These are phyloP conservation scores for Colletotrichum melonis DNA, from an alignment of 2,329 filamentous ascomycete species.

Conservation along the genomic window DNA sequence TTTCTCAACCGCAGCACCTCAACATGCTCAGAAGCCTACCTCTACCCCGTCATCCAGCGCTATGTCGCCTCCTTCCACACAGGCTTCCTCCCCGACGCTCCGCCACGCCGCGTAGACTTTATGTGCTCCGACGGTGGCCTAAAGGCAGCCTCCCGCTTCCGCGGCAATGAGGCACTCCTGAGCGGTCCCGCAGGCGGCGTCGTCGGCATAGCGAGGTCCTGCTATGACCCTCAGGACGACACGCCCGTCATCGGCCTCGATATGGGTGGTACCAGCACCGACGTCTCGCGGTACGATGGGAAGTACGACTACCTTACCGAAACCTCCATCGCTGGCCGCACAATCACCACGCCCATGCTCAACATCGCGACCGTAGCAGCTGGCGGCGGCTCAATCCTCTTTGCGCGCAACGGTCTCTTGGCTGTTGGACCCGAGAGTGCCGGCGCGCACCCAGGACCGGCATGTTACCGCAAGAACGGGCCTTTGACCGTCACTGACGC, in stretches of 20 bases:
- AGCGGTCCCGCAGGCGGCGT: constrained; percentile 79
- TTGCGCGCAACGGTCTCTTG: constrained; percentile 77
- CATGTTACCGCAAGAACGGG: constrained; percentile 77
- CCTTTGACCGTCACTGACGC: constrained; percentile 80
- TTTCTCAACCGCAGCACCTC: constrained; percentile 75
- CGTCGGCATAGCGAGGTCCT: constrained; percentile 76
- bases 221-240: constrained; percentile 73
- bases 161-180: constrained; percentile 73
- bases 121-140: constrained; percentile 69
- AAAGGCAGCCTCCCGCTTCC: constrained; percentile 66
- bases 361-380: constrained; percentile 79
- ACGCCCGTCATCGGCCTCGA: constrained; percentile 65
- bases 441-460: constrained; percentile 77
- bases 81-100: constrained; percentile 66
- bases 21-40: constrained; percentile 77
- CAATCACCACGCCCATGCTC: constrained; percentile 77
- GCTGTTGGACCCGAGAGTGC: constrained; percentile 80
- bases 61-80: constrained; percentile 75
- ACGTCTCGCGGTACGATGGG: constrained; percentile 77
- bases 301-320: constrained; percentile 79
- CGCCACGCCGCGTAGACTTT: constrained; percentile 70
- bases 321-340: constrained; percentile 76
- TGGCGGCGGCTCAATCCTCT: constrained; percentile 64
- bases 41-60: constrained; percentile 76
- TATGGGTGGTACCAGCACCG: constrained; percentile 75